phyloP scores from a whole-genome alignment of 202 grass and related monocot genomes.

The Cymbopogon flexuosus region DNA sequence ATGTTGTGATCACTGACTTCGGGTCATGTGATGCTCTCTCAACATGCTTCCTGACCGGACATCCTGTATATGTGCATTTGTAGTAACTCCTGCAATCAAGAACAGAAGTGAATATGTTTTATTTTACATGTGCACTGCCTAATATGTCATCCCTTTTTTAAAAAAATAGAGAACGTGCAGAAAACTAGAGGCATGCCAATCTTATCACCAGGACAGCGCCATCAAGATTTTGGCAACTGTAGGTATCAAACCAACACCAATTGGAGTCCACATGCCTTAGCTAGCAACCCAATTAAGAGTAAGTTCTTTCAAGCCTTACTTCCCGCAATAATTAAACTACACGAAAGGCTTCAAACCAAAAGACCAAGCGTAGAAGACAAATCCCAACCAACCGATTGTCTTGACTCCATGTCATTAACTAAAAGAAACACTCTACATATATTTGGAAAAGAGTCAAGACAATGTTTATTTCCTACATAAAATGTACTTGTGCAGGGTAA shows the following conservation, averaged over 20 bases:
- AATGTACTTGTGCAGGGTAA: neutral
- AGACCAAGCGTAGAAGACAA: neutral
- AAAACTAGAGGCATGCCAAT: slow-evolving; percentile 5
- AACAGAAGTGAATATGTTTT: slow-evolving; percentile 15
- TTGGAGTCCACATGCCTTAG: neutral
- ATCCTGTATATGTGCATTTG: slow-evolving; percentile 84
- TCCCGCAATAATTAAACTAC: neutral
- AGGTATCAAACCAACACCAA: slow-evolving; percentile 12
- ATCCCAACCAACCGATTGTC: neutral
- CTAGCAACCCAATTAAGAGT: neutral
- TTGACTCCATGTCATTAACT: neutral
- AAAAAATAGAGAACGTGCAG: neutral
- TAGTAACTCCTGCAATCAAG: slow-evolving; percentile 85
- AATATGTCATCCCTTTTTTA: neutral
- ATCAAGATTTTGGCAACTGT: neutral
- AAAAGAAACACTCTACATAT: neutral
- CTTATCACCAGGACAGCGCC: neutral
- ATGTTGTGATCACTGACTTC: slow-evolving; percentile 95
- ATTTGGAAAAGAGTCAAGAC: neutral
- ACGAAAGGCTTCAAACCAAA: neutral
- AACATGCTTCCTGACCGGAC: slow-evolving; percentile 95
- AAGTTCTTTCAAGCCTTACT: neutral
- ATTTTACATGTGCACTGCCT: neutral
- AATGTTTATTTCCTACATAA: neutral
- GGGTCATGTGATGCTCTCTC: slow-evolving; percentile 97